These are phyloP conservation scores for Chytriomyces sp. DNA, from an alignment of 192 early-diverging fungal genomes.

Conservation along the genomic window DNA sequence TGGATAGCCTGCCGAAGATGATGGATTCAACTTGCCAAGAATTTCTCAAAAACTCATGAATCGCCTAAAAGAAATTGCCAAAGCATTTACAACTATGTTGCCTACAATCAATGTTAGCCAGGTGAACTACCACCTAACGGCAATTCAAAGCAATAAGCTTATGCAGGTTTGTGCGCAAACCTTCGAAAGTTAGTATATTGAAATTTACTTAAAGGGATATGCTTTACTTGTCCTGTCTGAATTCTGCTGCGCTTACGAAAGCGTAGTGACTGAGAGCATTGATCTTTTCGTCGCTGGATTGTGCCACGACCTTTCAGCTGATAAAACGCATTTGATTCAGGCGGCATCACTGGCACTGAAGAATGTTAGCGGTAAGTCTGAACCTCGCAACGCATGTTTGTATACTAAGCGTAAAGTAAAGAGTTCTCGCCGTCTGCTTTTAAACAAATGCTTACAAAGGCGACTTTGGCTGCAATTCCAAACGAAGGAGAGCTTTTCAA, in stretches of 20 bases:
- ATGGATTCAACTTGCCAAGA: constrained; percentile 54
- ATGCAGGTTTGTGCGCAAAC: constrained; percentile 33
- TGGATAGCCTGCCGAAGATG: constrained; percentile 48
- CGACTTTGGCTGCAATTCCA: constrained; percentile 35
- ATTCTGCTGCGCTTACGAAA: constrained; percentile 52
- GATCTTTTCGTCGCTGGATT: constrained; percentile 45
- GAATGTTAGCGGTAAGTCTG: constrained; percentile 49
- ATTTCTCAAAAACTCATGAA: constrained; percentile 55
- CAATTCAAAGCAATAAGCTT: constrained; percentile 34
- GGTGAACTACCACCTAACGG: constrained; percentile 52
- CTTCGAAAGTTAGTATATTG: constrained; percentile 10
- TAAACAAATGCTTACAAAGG: constrained; percentile 50
- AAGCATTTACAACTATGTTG: constrained; percentile 35
- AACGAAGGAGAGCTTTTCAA: constrained; percentile 59
- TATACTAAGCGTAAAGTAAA: constrained; percentile 2
- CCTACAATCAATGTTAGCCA: constrained; percentile 39
- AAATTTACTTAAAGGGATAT: constrained; percentile 24
- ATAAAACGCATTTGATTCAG: constrained; percentile 44
- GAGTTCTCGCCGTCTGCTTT: constrained; percentile 52
- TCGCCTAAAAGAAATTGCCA: constrained; percentile 48
- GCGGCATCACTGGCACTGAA: constrained; percentile 51
- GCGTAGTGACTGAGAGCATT: constrained; percentile 34
- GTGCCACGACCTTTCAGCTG: constrained; percentile 47
- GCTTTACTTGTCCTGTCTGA: constrained; percentile 51
- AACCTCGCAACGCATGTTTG: neutral